Evolutionary conservation across 2,329 filamentous ascomycete genomes (phyloP).

Genomic region (Hypocrella siamensis): DNA sequence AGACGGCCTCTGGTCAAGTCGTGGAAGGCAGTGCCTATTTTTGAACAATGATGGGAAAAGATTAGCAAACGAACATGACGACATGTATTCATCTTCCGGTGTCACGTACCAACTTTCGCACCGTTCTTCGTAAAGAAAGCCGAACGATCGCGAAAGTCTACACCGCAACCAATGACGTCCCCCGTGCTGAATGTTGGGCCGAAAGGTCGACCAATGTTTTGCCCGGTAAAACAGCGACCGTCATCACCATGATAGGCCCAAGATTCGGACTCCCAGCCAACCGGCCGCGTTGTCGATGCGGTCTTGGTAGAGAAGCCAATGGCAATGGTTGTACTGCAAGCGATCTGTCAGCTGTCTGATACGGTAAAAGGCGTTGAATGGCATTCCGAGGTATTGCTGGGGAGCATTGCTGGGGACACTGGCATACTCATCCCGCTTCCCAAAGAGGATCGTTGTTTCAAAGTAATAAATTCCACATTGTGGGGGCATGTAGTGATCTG

Average conservation of each 20-base stretch:
- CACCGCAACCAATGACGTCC: slow-evolving; percentile 48
- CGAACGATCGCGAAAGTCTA: slow-evolving; percentile 48
- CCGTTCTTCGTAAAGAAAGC: slow-evolving; percentile 60
- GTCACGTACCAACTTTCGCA: slow-evolving; percentile 31
- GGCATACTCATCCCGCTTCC: slow-evolving; percentile 41
- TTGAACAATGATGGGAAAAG: not conserved
- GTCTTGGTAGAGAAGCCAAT: slow-evolving; percentile 44
- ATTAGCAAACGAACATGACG: not conserved
- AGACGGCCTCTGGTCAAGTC: slow-evolving; percentile 46
- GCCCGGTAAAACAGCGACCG: slow-evolving; percentile 42
- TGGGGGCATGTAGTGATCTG: slow-evolving; percentile 73
- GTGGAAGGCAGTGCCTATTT: slow-evolving; percentile 51
- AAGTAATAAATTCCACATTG: slow-evolving; percentile 94
- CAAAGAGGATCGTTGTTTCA: slow-evolving; percentile 44
- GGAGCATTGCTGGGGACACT: no score
- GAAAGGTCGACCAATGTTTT: slow-evolving; percentile 40
- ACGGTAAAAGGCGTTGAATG: not conserved
- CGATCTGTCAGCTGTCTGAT: slow-evolving; percentile 2
- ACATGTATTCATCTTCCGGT: no score
- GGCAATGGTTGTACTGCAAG: slow-evolving; percentile 38
- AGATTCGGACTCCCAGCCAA: slow-evolving; percentile 53
- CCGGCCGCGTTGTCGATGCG: slow-evolving; percentile 36
- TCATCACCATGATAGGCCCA: slow-evolving; percentile 59
- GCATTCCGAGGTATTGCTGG: no score
- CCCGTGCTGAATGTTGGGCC: slow-evolving; percentile 37